Percentiles rank a stretch among this genome's conserved stretches.
Evolutionary conservation across 2,329 filamentous ascomycete genomes (phyloP).

Genomic region (Cordyceps farinosa): DNA sequence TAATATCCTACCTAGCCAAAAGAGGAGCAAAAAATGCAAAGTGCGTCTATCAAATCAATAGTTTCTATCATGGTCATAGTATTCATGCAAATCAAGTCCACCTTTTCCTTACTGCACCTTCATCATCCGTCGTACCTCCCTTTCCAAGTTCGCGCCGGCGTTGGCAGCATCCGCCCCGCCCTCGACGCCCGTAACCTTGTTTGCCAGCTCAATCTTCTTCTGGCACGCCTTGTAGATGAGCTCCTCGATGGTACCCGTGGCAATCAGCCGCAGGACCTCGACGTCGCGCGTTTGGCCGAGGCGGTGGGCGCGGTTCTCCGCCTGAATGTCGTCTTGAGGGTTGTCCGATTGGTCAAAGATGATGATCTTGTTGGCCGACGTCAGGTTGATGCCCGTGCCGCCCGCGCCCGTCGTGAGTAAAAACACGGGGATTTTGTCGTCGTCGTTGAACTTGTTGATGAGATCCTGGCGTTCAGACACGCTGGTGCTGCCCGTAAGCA

Average conservation of each 20-base stretch:
- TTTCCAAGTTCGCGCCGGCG: slow-evolving; percentile 37
- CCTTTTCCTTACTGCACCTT: slow-evolving; percentile 24
- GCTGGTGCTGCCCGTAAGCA: slow-evolving; percentile 80
- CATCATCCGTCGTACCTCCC: slow-evolving; percentile 44
- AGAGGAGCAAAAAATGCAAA: not conserved
- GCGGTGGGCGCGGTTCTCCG: slow-evolving; percentile 92
- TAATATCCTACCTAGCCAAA: not conserved
- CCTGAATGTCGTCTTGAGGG: slow-evolving; percentile 96
- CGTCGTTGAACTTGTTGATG: slow-evolving; percentile 79
- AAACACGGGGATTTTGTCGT: slow-evolving; percentile 80
- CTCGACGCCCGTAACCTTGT: slow-evolving; percentile 47
- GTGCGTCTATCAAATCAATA: not conserved
- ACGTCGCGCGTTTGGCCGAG: slow-evolving; percentile 89
- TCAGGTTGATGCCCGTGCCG: slow-evolving; percentile 95
- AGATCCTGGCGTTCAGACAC: slow-evolving; percentile 81
- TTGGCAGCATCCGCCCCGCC: slow-evolving; percentile 28
- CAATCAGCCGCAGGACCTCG: slow-evolving; percentile 83
- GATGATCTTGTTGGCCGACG: slow-evolving; percentile 93
- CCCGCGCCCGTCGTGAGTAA: slow-evolving; percentile 90
- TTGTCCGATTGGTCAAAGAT: slow-evolving; percentile 98
- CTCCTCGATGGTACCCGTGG: slow-evolving; percentile 81
- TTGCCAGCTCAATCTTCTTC: slow-evolving; percentile 87
- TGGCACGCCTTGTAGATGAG: slow-evolving; percentile 87
- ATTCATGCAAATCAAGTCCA: not conserved
- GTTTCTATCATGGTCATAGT: slow-evolving; percentile 5